phyloP scores from a whole-genome alignment of 2,329 filamentous ascomycete species.

The Venturia aucupariae region DNA sequence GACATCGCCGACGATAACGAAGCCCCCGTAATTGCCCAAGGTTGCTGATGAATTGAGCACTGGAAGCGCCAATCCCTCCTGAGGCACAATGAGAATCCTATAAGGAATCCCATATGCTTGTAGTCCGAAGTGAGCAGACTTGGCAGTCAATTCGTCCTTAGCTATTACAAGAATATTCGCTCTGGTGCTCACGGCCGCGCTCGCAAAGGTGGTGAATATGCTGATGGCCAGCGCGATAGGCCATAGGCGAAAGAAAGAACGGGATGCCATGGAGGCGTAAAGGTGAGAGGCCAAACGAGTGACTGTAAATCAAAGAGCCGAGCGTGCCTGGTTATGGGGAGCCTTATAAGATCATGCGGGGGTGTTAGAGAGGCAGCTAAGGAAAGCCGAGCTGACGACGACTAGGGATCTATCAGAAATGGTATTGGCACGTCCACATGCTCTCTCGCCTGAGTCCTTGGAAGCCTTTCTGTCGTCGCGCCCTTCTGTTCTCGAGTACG shows the following conservation, averaged over 20 bases:
- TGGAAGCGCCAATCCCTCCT: constrained; percentile 43
- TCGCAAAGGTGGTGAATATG: background rate
- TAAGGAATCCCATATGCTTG: constrained; percentile 54
- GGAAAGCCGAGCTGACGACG: constrained; percentile 3
- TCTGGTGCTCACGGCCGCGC: background rate
- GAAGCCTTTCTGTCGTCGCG: background rate
- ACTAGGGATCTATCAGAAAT: background rate
- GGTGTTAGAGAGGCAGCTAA: background rate
- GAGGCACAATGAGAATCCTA: constrained; percentile 45
- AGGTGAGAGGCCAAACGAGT: constrained; percentile 6
- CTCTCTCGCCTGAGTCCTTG: background rate
- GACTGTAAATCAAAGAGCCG: background rate
- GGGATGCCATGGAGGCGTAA: constrained; percentile 2
- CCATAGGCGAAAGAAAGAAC: background rate
- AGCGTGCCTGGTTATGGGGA: background rate
- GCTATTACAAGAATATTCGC: constrained; percentile 48
- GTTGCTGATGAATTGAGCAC: constrained; percentile 39
- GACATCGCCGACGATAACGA: constrained; percentile 46
- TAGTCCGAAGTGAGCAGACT: constrained; percentile 44
- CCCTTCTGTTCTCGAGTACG: background rate
- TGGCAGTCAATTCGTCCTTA: constrained; percentile 40
- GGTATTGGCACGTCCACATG: background rate
- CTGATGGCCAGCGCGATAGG: background rate
- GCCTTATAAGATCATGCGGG: constrained; percentile 1
- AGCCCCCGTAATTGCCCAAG: constrained; percentile 50